phyloP scores from a whole-genome alignment of 805 yeast species.

The Monosporozyma solicola region DNA sequence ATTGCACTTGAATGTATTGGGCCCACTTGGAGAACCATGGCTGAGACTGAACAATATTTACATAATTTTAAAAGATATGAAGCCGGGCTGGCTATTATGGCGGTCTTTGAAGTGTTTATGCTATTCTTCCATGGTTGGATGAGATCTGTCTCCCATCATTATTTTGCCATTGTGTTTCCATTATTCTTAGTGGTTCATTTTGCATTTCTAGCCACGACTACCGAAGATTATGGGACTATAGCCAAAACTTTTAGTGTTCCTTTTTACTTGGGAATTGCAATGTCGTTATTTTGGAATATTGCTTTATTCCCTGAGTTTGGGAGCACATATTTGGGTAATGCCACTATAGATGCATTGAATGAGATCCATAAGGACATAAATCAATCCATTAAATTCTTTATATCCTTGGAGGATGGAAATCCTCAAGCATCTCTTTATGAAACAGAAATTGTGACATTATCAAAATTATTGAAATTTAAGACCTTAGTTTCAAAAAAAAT shows the following conservation, averaged over 20 bases:
- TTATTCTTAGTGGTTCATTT: slow-evolving; percentile 44
- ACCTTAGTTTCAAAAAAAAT: slow-evolving; percentile 28
- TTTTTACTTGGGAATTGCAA: slow-evolving; percentile 38
- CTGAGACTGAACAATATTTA: slow-evolving; percentile 27
- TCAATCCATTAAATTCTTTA: slow-evolving; percentile 33
- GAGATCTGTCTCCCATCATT: slow-evolving; percentile 38
- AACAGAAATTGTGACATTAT: slow-evolving; percentile 22
- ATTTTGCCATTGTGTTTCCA: slow-evolving; percentile 40
- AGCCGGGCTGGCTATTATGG: slow-evolving; percentile 37
- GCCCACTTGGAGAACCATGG: slow-evolving; percentile 15
- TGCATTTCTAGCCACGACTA: slow-evolving; percentile 34
- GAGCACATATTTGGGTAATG: slow-evolving; percentile 38
- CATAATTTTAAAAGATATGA: slow-evolving; percentile 28
- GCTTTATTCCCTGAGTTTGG: slow-evolving; percentile 45
- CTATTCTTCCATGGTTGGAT: slow-evolving; percentile 42
- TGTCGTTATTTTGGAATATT: slow-evolving; percentile 37
- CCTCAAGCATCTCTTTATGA: slow-evolving; percentile 10
- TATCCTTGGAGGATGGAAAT: slow-evolving; percentile 16
- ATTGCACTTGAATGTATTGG: slow-evolving; percentile 34
- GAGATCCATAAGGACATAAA: slow-evolving; percentile 35
- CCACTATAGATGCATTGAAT: slow-evolving; percentile 33
- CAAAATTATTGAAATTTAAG: slow-evolving; percentile 30
- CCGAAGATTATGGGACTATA: slow-evolving; percentile 24
- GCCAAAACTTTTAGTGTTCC: slow-evolving; percentile 35
- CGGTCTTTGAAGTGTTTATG: slow-evolving; percentile 39